phyloP scores from a whole-genome alignment of 2,329 filamentous ascomycete genomes.

The Cladosporium sphaerospermum region DNA sequence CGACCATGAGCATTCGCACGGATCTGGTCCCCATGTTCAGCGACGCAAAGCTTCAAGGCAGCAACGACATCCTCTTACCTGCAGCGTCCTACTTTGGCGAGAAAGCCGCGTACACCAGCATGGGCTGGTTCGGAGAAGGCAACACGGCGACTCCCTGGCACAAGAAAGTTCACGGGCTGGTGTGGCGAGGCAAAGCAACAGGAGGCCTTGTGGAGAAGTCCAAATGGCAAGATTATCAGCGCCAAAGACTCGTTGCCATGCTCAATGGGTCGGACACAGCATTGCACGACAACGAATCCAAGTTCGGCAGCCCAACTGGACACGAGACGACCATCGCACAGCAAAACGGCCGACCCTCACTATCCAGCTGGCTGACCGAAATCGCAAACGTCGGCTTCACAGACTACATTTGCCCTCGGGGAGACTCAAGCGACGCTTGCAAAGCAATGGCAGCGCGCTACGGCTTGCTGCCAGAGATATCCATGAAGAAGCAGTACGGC shows the following conservation, averaged over 20 bases:
- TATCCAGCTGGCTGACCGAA: background rate
- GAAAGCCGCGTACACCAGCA: constrained; percentile 28
- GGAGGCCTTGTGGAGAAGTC: constrained; percentile 37
- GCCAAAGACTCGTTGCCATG: constrained; percentile 66
- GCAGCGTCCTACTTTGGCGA: constrained; percentile 40
- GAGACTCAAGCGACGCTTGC: background rate
- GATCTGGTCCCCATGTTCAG: constrained; percentile 41
- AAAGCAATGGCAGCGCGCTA: constrained; percentile 21
- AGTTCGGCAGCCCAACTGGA: background rate
- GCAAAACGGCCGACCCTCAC: background rate
- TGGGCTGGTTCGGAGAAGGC: constrained; percentile 23
- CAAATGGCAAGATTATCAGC: constrained; percentile 64
- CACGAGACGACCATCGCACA: background rate
- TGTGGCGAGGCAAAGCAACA: constrained; percentile 41
- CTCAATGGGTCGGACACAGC: constrained; percentile 52
- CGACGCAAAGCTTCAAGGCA: constrained; percentile 40
- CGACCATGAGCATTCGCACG: constrained; percentile 33
- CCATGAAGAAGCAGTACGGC: constrained; percentile 37
- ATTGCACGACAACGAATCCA: background rate
- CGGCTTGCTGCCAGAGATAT: constrained; percentile 23
- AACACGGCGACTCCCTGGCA: constrained; percentile 32
- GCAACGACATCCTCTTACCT: constrained; percentile 44
- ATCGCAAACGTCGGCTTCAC: background rate
- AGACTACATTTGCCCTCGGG: background rate
- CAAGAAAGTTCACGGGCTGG: constrained; percentile 30